Base-by-base conservation (phyloP, 129 eudicot genomes). In the Pulicaria dysenterica region DNA sequence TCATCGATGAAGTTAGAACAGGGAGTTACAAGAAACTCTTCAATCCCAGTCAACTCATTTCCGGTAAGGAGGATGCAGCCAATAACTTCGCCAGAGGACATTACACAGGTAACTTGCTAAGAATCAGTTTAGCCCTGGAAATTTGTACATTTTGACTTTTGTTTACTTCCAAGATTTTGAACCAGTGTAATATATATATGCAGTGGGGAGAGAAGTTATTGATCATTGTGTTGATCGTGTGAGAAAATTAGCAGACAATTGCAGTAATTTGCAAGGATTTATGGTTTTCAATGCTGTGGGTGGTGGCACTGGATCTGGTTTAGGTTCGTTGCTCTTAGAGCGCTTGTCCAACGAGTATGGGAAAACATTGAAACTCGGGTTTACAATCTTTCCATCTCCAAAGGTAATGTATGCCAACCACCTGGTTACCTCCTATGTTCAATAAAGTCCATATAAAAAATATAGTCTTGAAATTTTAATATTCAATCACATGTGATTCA, bases 181-280 rank as follows among this genome's bases (percentile, higher is more conserved):
- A 24, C 31, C 31, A 24, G 39, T 9, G 53, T 44, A 5, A 37
- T 31, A 70, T 24, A 15, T 69, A 47, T 55, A 17, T 85, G 74
- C 87, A 77, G 96, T 89, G 58, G 96, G 96, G 49, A 82, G 55
- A 78, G 88, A 80, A 44, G 44, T 89, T 69, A 72, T 86, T 71
- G 84, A 86, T 73, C 72, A 72, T 3, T 89, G 92, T 67, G 86
- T 89, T 55, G 96, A 89, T 77, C 87, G 96, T 15, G 86, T 89
- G 69, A 86, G 96, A 79, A 80, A 82, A 73, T 59, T 89, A 58
- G 92, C 86, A 6, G 92, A 89, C 77, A 86, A 83, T 53, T 89
- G 96, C 80, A 83, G 89, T 72, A 90, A 87, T 37, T 70, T 89
- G 87, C 96, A 89, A 83, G 89, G 89, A 11, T 87, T 87, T 65